Conservation (phyloP, 495 filamentous ascomycete genomes). For the Geoglossum glabrum region DNA sequence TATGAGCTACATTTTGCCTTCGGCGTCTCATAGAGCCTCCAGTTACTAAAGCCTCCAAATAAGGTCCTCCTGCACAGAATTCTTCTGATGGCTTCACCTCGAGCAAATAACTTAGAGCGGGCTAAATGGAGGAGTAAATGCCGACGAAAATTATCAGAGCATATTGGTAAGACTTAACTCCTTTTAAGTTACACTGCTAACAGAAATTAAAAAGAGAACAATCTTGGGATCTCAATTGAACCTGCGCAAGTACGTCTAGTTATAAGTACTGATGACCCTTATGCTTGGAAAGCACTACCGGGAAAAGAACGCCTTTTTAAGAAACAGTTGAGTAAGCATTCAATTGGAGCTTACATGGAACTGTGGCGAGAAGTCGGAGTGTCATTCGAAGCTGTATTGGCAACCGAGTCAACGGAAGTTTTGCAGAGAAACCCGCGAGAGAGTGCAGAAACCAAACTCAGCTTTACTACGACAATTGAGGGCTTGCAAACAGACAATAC, state of each 20-base stretch:
- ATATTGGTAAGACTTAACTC: background rate
- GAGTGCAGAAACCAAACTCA: background rate
- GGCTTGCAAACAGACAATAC: background rate
- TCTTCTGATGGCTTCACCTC: background rate
- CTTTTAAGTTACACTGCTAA: background rate
- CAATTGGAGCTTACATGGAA: too few relatives aligned
- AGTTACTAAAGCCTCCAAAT: background rate
- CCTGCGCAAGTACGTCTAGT: slow-evolving; percentile 6
- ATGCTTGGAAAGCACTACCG: slow-evolving; percentile 4
- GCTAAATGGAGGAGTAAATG: background rate
- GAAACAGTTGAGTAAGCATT: slow-evolving; percentile 7
- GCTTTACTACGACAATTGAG: slow-evolving; percentile 5
- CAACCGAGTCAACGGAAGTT: background rate
- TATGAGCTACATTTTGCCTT: too few relatives aligned
- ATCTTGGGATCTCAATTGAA: slow-evolving; percentile 9
- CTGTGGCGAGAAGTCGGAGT: slow-evolving; percentile 5
- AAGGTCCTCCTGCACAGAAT: background rate
- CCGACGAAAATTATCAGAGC: slow-evolving; percentile 1
- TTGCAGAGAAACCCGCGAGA: too few relatives aligned
- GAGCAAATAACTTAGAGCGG: background rate
- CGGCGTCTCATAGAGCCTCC: too few relatives aligned
- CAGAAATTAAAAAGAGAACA: background rate
- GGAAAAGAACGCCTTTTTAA: slow-evolving; percentile 4
- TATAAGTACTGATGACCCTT: slow-evolving; percentile 1
- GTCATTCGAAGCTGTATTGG: slow-evolving; percentile 6